These are phyloP conservation scores for Kodamaea fukazawae DNA, from an alignment of 805 yeast species.

Conservation along the genomic window DNA sequence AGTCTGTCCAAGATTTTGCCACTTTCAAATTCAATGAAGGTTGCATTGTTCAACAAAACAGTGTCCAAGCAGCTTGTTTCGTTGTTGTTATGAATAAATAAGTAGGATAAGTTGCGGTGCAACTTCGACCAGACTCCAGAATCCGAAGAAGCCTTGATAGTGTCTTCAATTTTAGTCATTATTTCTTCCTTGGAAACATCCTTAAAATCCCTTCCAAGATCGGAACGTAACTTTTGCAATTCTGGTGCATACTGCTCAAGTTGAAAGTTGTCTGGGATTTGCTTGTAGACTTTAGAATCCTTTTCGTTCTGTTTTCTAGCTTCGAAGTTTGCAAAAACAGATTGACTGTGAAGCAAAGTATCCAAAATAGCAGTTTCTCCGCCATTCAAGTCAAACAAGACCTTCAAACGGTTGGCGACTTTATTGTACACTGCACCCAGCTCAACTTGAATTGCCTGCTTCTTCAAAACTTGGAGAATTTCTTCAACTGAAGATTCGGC, in stretches of 20 bases:
- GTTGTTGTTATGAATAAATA: conserved; percentile 34
- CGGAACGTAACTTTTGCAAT: conserved; percentile 21
- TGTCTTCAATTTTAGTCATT: conserved; percentile 14
- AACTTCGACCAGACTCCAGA: conserved; percentile 25
- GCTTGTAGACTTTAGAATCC: conserved; percentile 3
- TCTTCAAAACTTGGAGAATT: conserved; percentile 10
- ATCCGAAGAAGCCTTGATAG: conserved; percentile 15
- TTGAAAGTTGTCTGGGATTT: conserved; percentile 29
- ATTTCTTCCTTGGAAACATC: conserved; percentile 12
- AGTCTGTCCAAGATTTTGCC: conserved; percentile 6
- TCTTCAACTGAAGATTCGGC: conserved; percentile 11
- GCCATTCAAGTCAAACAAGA: conserved; percentile 49
- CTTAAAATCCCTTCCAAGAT: conserved; percentile 19
- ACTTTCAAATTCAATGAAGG: conserved; percentile 23
- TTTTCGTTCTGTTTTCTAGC: not conserved
- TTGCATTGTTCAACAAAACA: conserved; percentile 26
- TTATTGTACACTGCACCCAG: conserved; percentile 13
- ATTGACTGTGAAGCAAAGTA: conserved; percentile 49
- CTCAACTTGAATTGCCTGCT: conserved; percentile 15
- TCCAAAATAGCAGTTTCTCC: conserved; percentile 60
- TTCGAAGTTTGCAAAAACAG: conserved; percentile 19
- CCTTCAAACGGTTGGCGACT: conserved; percentile 16
- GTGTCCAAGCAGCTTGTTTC: conserved; percentile 36
- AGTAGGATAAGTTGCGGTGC: conserved; percentile 25
- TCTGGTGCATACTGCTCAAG: conserved; percentile 35